A percentile compares a stretch with the other conserved stretches of the same genome.
phyloP scores from a whole-genome alignment of 257 asterid genomes.

The Handroanthus guayacan region DNA sequence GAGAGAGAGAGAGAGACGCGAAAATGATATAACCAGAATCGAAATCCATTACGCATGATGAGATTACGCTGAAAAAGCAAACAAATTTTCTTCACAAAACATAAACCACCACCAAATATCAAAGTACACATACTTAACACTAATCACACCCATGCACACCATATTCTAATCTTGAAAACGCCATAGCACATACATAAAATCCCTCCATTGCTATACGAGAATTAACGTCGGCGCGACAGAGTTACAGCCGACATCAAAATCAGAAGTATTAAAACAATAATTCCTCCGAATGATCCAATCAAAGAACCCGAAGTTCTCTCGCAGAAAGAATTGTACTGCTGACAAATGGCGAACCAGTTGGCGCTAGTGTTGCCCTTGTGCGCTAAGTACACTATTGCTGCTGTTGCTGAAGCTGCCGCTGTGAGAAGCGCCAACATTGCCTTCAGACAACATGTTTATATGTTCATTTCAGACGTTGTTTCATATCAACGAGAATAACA shows the following conservation, averaged over 20 bases:
- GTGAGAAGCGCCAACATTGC: conserved; percentile 67
- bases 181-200: background rate
- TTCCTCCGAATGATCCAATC: conserved; percentile 69
- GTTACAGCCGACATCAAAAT: conserved; percentile 58
- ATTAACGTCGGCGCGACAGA: conserved; percentile 54
- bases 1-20: too few species aligned
- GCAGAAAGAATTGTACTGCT: conserved; percentile 74
- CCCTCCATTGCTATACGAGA: background rate
- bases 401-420: conserved; percentile 78
- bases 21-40: background rate
- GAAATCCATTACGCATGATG: background rate
- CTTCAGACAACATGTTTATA: conserved; percentile 38
- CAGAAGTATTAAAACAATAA: conserved; percentile 52
- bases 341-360: conserved; percentile 85
- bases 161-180: background rate
- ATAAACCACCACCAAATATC: conserved; percentile 21
- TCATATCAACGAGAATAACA: too few species aligned
- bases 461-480: too few species aligned
- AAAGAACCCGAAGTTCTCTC: conserved; percentile 70
- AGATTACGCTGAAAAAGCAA: conserved; percentile 10
- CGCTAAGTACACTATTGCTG: conserved; percentile 85
- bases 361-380: conserved; percentile 73
- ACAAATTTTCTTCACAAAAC: background rate
- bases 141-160: background rate
- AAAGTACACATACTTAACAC: background rate